Evolutionary conservation across 2,329 filamentous ascomycete genomes (phyloP).

Genomic region (Penicillium sp.): DNA sequence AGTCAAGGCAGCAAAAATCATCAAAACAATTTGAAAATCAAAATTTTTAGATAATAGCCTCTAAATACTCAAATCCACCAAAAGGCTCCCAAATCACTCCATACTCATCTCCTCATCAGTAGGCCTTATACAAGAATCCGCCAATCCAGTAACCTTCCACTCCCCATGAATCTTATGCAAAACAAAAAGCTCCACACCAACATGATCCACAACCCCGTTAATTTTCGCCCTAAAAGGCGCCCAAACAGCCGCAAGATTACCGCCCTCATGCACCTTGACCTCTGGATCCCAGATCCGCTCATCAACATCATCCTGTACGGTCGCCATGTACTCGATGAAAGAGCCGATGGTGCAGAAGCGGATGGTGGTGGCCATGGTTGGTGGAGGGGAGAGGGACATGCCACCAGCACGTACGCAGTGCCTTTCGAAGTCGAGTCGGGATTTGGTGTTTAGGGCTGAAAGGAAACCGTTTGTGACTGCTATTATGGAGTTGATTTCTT

Average conservation of each 20-base stretch:
- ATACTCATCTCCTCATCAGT: conserved; percentile 30
- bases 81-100: no score
- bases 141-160: conserved; percentile 38
- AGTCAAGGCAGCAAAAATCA: no score
- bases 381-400: conserved; percentile 36
- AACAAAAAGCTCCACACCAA: conserved; percentile 37
- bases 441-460: conserved; percentile 31
- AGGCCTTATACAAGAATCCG: conserved; percentile 35
- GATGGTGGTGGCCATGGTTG: conserved; percentile 24
- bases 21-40: no score
- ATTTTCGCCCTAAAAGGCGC: conserved; percentile 37
- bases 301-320: conserved; percentile 32
- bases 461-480: conserved; percentile 31
- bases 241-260: conserved; percentile 35
- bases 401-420: conserved; percentile 35
- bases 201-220: conserved; percentile 36
- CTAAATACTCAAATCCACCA: no score
- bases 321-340: conserved; percentile 34
- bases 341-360: conserved; percentile 38
- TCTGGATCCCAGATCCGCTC: conserved; percentile 38
- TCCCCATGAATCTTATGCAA: conserved; percentile 33
- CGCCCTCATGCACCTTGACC: conserved; percentile 31
- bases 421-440: conserved; percentile 33
- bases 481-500: conserved; percentile 27
- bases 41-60: no score